Evolutionary conservation across 1,284 basidiomycete genomes (phyloP), one percentile per base, ranked within the genome.

Genomic region (Quambalaria eucalypti): DNA sequence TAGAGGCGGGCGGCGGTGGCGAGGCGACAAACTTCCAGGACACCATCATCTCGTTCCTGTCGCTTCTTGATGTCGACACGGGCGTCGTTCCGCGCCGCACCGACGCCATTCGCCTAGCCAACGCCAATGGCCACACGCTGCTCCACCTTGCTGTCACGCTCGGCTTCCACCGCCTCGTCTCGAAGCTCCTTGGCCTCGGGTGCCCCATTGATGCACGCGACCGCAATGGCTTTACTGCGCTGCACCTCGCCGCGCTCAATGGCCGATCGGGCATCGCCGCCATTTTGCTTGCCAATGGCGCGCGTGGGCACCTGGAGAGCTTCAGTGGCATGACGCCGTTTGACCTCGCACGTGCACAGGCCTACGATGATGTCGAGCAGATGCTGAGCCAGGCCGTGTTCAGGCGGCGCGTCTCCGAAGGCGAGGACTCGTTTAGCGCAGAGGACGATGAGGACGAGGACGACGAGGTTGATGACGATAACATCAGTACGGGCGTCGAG

Each of bases 81-180:
- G 25, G 28, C 55, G 60, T 44, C 7, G n/a, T n/a, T n/a, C 25
- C 42, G 4, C 51, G 19, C 26, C 62, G 57, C 28, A 52, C 56
- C 30, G 61, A 66, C 33, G 68, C 81, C 2, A 83, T 82, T 49
- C 74, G 58, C 48, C 70, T 75, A 21, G 61, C 69, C 42, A 77
- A 78, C 60, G 59, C 58, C 26, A 71, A 76, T 21, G 68, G 67
- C 0, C 72, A 78, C 60, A 58, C 72, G 52, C 54, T 96, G 14
- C 82, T 97, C 5, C 93, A 98, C 76, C 80, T 97, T 31, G 87
- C 92, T 0, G 81, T 85, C 1, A 85, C 89, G 68, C 82, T 91
- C 62, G 86, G 86, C 42, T 90, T 90, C 77, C 79, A 83, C 26
- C 79, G 82, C 1, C 81, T 98, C 14, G 82, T 85, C 9, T 76